Base-by-base conservation (phyloP, 106 monocot genomes). In the Acorus calamus region DNA sequence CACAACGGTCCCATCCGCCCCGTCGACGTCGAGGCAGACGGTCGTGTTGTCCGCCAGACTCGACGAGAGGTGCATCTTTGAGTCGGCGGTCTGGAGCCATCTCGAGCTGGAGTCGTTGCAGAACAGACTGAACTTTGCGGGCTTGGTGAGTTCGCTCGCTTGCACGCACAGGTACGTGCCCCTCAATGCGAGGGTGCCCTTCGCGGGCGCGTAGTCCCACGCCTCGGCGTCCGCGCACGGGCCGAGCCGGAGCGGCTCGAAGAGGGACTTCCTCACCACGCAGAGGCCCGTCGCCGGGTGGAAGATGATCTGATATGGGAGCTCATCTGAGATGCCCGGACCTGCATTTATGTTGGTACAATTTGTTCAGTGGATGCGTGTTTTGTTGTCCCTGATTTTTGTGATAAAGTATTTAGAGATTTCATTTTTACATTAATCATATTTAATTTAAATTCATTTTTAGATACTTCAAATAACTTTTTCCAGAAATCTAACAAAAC, bases 261-360 rank as follows among this genome's bases (percentile, higher is more conserved):
- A 12, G 6, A 63, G 7, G 14, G 52, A 53, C 3, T 56, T 64
- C 52, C 51, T 72, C 49, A 60, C 12, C 11, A 89, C 61, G 46
- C 93, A 94, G 2, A 81, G 67, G 7, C 93, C 93, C 4, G 79
- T 77, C 51, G 72, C 61, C 3, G 93, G 93, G 69, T 94, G 93
- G 77, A 81, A 94, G 44, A 94, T 54, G 10, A 84, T 48, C 43
- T 71, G 69, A 77, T 89, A 72, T 9, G 69, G 67, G 9, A 62
- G 8, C 7, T 48, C n/a, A 3, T 57, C 42, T 4, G 76, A 68
- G 11, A 78, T 13, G 6, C 83, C 82, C 14, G 83, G 82, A 41
- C 87, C 89, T 89, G 81, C 65, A 69, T 60, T 50, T 8, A 11
- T 50, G 13, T 49, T 69, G 41, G 14, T 63, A 5, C 75, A 66